Evolutionary conservation across 164 flowering plant species (phyloP), one percentile per base, ranked within the genome.

Genomic region (Annona squamosa): DNA sequence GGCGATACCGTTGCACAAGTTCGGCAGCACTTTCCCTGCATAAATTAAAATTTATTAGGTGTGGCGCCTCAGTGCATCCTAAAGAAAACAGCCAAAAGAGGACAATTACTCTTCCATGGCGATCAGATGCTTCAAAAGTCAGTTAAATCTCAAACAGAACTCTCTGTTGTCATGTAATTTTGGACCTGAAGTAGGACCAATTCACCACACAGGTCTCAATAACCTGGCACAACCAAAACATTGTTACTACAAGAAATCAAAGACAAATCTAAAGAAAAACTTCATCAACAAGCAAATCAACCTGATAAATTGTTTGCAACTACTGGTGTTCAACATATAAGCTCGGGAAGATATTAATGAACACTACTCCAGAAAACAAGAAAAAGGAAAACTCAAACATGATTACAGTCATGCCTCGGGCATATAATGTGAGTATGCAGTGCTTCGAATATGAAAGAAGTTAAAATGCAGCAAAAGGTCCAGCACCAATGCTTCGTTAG

Each of bases 1-100:
- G 89, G 71, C 98, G 84, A 75, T 81, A 93, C 46, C 97, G 82
- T 75, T 96, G 98, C 19, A 93, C 75, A 72, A 91, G 85, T 84
- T 93, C 90, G 3, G 91, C 73, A 3, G 81, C 84, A 75, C 79
- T 86, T 75, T 92, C 97, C 86, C 98, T 93, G 63, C 74, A 70
- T 70, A 48, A 72, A 79, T 65, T 45, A 71, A 75, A 75, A 74
- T 5, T 43, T 65, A 16, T 46, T 3, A 72, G 48, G 16, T 16
- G 0, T 17, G 37, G 37, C 67, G 4, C 41, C 10, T 41, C 67
- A 46, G 3, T 56, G 12, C 46, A 72, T 5, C 43, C 5, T 6
- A 5, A 47, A 71, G 52, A 18, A 63, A 41, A 63, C 45, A 63
- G 45, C 43, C 19, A 46, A 1, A 17, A 19, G 46, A 46, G 68